These are phyloP conservation scores for Pseudomassariella vexata DNA, from an alignment of 2,329 filamentous ascomycete species.

Conservation along the genomic window DNA sequence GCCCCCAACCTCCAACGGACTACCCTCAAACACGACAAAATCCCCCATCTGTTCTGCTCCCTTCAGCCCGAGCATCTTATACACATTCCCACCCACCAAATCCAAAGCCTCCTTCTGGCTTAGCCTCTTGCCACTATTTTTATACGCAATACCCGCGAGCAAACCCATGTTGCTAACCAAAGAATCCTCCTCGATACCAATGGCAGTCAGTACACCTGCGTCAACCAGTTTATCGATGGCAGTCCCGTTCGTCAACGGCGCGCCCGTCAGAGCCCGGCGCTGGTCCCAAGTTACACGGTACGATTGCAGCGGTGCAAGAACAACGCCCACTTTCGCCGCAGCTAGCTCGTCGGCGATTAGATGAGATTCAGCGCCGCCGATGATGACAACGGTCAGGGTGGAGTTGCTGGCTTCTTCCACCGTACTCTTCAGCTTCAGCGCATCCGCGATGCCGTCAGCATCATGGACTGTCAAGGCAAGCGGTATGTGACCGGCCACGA, in stretches of 20 bases:
- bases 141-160: constrained; percentile 52
- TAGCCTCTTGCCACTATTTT: constrained; percentile 50
- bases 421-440: constrained; percentile 52
- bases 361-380: constrained; percentile 59
- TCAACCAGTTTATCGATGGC: constrained; percentile 50
- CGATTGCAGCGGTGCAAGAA: constrained; percentile 54
- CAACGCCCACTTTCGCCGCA: constrained; percentile 48
- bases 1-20: constrained; percentile 53
- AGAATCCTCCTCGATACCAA: constrained; percentile 59
- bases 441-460: constrained; percentile 55
- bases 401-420: constrained; percentile 36
- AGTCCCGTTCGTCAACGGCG: constrained; percentile 61
- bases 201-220: constrained; percentile 52
- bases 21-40: constrained; percentile 60
- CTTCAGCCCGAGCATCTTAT: constrained; percentile 48
- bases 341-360: constrained; percentile 54
- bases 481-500: constrained; percentile 46
- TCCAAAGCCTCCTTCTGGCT: constrained; percentile 49
- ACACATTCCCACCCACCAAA: constrained; percentile 51
- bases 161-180: constrained; percentile 53
- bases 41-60: constrained; percentile 29
- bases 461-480: constrained; percentile 56
- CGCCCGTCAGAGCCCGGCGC: constrained; percentile 55
- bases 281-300: constrained; percentile 54
- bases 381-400: constrained; percentile 46